Evolutionary conservation across 2,329 filamentous ascomycete species (phyloP), one percentile per base, ranked within the genome.

Genomic region (Huntiella omanensis): DNA sequence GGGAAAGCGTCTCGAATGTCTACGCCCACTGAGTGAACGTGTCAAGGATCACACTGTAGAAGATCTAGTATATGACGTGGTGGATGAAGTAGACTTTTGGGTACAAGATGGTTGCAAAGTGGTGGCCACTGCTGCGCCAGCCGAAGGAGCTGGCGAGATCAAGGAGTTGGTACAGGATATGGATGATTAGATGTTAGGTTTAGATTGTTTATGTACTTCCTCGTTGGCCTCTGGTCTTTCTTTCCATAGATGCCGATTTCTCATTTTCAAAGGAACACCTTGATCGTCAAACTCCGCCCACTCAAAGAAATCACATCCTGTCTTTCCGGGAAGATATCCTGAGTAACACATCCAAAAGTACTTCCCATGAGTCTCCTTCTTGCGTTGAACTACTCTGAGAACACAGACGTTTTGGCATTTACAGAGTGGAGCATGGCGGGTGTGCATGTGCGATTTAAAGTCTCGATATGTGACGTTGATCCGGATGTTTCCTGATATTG

Each of bases 271-370:
- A 32, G 87, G 86, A 53, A 83, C 76, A 1, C 88, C 88, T 58
- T 95, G 80, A 33, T 92, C 77, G 54, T 88, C 79, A 60, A 94
- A 92, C 46, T 79, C 72, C 0, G 82, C 85, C 86, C 86, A 94
- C 51, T 82, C 69, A 54, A 94, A 93, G 55, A 80, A 91, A 0
- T 70, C 66, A 56, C 86, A 94, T 4, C 73, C 76, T 35, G 75
- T 62, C 62, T 70, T 79, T 40, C 73, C 80, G 0, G 80, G 79
- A 2, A 77, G 70, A 55, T 78, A 83, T 5, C 79, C 76, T 0
- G 76, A 75, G 61, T 93, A 75, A 55, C 91, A 96, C 81, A 88
- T 91, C 85, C 86, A 93, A 62, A 92, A 91, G 58, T 96, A 93
- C 54, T 70, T 69, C 0, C 88, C 87, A 53, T 75, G 68, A 46